phyloP scores from a whole-genome alignment of 257 asterid species.

The Nyctanthes arbortristis region DNA sequence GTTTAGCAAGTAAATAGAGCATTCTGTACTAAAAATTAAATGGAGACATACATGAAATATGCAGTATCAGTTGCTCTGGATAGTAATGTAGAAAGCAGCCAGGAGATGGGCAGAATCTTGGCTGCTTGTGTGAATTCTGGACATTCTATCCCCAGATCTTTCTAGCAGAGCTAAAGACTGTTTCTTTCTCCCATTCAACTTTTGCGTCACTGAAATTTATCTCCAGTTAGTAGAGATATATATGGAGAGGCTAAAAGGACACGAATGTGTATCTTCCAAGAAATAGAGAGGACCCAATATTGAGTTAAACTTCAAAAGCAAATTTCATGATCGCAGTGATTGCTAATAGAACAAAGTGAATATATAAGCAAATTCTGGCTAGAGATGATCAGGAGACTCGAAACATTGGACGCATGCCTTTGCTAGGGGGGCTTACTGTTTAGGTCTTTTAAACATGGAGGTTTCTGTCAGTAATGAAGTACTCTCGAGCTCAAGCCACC shows the following conservation, averaged over 20 bases:
- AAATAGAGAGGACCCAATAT: not conserved
- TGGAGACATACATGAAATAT: too few species aligned
- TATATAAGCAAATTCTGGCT: too few species aligned
- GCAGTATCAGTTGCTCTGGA: not conserved
- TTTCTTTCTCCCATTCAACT: not conserved
- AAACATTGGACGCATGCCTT: not conserved
- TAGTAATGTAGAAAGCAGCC: not conserved
- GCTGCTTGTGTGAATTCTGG: not conserved
- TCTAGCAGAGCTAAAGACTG: not conserved
- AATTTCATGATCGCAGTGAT: not conserved
- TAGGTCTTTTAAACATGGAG: not conserved
- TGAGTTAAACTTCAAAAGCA: not conserved
- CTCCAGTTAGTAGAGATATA: not conserved
- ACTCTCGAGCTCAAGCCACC: not conserved
- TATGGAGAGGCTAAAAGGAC: not conserved
- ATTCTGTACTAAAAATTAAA: too few species aligned
- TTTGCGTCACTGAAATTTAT: not conserved
- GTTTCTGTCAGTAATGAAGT: not conserved
- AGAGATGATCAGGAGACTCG: not conserved
- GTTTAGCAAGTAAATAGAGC: not conserved
- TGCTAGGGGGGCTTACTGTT: too few species aligned
- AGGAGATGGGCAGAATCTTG: not conserved
- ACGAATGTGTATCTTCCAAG: not conserved
- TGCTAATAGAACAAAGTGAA: not conserved
- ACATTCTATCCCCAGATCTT: not conserved